Evolutionary conservation across 805 yeast species (phyloP).

Genomic region (Sugiyamaella marilandica): DNA sequence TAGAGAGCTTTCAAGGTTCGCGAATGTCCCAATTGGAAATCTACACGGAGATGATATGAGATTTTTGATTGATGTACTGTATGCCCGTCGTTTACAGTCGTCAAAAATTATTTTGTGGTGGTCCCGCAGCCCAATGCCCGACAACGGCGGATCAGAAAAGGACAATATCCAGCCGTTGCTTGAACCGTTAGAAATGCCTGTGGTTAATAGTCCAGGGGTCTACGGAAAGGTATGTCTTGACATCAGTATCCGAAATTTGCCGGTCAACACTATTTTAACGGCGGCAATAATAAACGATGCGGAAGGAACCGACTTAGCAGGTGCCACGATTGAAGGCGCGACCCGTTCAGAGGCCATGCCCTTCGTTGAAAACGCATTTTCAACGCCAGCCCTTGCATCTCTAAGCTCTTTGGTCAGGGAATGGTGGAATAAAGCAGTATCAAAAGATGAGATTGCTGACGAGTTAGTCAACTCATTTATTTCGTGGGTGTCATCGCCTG

Average conservation of each 20-base stretch:
- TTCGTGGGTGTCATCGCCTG: constrained; percentile 77
- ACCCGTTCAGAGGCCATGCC: constrained; percentile 29
- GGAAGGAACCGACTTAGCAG: constrained; percentile 76
- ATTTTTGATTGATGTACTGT: constrained; percentile 76
- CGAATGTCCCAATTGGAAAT: constrained; percentile 84
- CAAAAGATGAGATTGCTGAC: constrained; percentile 67
- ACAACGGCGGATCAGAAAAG: constrained; percentile 74
- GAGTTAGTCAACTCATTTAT: constrained; percentile 75
- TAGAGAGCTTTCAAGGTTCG: constrained; percentile 59
- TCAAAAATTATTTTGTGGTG: constrained; percentile 85
- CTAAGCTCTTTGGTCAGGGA: constrained; percentile 70
- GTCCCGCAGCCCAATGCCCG: constrained; percentile 77
- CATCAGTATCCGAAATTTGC: constrained; percentile 68
- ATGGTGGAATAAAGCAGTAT: constrained; percentile 92
- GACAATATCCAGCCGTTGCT: constrained; percentile 47
- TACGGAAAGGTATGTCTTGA: constrained; percentile 77
- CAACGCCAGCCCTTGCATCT: constrained; percentile 64
- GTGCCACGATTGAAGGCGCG: constrained; percentile 35
- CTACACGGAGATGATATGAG: constrained; percentile 71
- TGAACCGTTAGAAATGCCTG: constrained; percentile 64
- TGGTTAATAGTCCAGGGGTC: constrained; percentile 69
- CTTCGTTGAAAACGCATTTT: constrained; percentile 79
- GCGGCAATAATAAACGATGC: constrained; percentile 81
- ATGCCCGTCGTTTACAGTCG: constrained; percentile 68
- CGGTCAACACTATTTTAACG: constrained; percentile 80